Conservation (phyloP, 148 eudicot genomes). For the Spergularia bocconei region DNA sequence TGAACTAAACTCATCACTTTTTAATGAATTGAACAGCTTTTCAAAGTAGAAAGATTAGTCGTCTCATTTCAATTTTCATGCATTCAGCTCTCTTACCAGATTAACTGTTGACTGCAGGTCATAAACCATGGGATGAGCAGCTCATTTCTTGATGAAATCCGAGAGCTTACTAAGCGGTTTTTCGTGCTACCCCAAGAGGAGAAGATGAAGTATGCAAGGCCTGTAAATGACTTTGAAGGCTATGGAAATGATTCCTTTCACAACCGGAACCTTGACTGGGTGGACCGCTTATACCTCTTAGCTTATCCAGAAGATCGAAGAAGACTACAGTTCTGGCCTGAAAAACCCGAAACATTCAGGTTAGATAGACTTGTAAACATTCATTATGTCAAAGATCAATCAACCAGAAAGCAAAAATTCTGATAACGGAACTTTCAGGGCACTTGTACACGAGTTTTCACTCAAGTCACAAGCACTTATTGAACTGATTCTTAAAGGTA, state of each 20-base stretch:
- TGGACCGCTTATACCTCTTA: slow-evolving; percentile 21
- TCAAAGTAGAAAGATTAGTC: no score
- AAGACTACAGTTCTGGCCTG: slow-evolving; percentile 43
- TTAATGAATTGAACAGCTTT: no score
- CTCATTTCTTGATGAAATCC: slow-evolving; percentile 22
- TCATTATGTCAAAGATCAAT: no score
- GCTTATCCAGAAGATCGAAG: slow-evolving; percentile 24
- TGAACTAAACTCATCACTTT: no score
- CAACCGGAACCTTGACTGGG: slow-evolving; percentile 26
- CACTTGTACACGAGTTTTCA: not conserved
- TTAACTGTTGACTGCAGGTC: slow-evolving; percentile 7
- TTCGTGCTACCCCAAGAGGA: slow-evolving; percentile 30
- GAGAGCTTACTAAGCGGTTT: slow-evolving; percentile 14
- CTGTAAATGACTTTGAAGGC: slow-evolving; percentile 20
- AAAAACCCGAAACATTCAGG: slow-evolving; percentile 34
- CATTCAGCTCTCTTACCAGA: not conserved
- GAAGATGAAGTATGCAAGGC: slow-evolving; percentile 24
- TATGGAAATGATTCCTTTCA: slow-evolving; percentile 30
- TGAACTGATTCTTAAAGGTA: slow-evolving; percentile 32
- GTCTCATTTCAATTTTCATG: not conserved
- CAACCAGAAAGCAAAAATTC: no score
- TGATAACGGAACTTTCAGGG: not conserved
- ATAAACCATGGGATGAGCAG: slow-evolving; percentile 27
- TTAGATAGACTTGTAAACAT: not conserved
- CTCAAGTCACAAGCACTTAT: slow-evolving; percentile 1